A percentile compares a stretch with the other conserved stretches of the same genome.
phyloP scores from a whole-genome alignment of 805 yeast species.

The Ascoidea asiatica region DNA sequence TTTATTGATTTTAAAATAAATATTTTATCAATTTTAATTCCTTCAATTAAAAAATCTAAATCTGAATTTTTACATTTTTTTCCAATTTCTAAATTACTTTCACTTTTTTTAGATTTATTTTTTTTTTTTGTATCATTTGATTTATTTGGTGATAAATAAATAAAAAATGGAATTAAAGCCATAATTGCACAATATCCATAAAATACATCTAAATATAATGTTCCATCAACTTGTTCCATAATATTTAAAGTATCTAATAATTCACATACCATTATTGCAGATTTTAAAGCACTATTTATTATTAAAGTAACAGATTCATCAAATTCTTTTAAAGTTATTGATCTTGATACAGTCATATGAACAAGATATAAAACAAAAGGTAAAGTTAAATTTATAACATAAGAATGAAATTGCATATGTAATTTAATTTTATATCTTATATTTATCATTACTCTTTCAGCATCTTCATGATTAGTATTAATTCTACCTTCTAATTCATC shows the following conservation, averaged over 20 bases:
- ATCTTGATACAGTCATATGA: slow-evolving; percentile 15
- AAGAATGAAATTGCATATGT: slow-evolving; percentile 26
- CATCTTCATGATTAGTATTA: slow-evolving; percentile 13
- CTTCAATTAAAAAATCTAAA: background rate
- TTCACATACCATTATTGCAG: slow-evolving; percentile 26
- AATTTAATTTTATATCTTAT: slow-evolving; percentile 26
- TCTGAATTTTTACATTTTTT: background rate
- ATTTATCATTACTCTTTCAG: slow-evolving; percentile 9
- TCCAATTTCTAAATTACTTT: background rate
- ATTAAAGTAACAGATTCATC: slow-evolving; percentile 29
- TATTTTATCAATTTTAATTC: slow-evolving; percentile 11
- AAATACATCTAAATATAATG: slow-evolving; percentile 29
- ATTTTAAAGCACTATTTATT: slow-evolving; percentile 25
- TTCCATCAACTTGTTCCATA: slow-evolving; percentile 29
- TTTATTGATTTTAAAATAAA: slow-evolving; percentile 13
- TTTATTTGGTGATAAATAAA: slow-evolving; percentile 13
- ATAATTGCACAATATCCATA: slow-evolving; percentile 29
- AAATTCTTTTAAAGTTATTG: slow-evolving; percentile 20
- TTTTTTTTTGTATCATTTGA: slow-evolving; percentile 11
- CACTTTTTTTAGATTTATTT: background rate
- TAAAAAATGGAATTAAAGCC: slow-evolving; percentile 26
- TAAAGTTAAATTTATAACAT: slow-evolving; percentile 25
- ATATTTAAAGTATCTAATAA: slow-evolving; percentile 20
- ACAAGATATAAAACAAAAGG: slow-evolving; percentile 29
- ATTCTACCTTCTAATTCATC: slow-evolving; percentile 19